A percentile compares a stretch with the other conserved stretches of the same genome.
phyloP scores from a whole-genome alignment of 345 rosid genomes.

The Arabis hirsuta region DNA sequence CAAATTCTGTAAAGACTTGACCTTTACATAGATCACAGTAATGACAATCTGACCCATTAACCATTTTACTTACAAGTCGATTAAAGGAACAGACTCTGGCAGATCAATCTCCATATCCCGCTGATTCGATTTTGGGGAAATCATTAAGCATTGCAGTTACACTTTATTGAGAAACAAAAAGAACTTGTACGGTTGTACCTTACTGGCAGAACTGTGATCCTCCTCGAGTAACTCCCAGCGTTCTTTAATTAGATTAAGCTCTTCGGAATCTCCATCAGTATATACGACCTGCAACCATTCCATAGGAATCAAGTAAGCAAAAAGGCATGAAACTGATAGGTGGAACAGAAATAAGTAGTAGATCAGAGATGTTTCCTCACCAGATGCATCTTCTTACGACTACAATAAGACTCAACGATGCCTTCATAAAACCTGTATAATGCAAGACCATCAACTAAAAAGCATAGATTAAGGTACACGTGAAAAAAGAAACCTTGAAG shows the following conservation, averaged over 20 bases:
- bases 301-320: constrained; percentile 19
- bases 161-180: neutral
- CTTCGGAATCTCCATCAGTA: constrained; percentile 73
- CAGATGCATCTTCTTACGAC: constrained; percentile 56
- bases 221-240: constrained; percentile 57
- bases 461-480: neutral
- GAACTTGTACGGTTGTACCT: constrained; percentile 38
- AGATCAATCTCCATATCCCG: constrained; percentile 50
- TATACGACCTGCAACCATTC: constrained; percentile 56
- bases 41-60: constrained; percentile 6
- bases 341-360: constrained; percentile 4
- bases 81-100: constrained; percentile 48
- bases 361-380: constrained; percentile 50
- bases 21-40: constrained; percentile 17
- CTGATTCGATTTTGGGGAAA: constrained; percentile 26
- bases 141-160: constrained; percentile 3
- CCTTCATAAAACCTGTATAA: constrained; percentile 72
- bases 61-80: constrained; percentile 52
- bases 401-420: constrained; percentile 54
- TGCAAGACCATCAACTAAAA: constrained; percentile 31
- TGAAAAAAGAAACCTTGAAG: constrained; percentile 10
- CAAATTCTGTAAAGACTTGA: neutral
- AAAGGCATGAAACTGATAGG: constrained; percentile 12
- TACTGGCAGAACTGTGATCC: constrained; percentile 34
- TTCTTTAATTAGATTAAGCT: constrained; percentile 57